Evolutionary conservation across 2,329 filamentous ascomycete species (phyloP).

Genomic region (Pseudogymnoascus sp.): DNA sequence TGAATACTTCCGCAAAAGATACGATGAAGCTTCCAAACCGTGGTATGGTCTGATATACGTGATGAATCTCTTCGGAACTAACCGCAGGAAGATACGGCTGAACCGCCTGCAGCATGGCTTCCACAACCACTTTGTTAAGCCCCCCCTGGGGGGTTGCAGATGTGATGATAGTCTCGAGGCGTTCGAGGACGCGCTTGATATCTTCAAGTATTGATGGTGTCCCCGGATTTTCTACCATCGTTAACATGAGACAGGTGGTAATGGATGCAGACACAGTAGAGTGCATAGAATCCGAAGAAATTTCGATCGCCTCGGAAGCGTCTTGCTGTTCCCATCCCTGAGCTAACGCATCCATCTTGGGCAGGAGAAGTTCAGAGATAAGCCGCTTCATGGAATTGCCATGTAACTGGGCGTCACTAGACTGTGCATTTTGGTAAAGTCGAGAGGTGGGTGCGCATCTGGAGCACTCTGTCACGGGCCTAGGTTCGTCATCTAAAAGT

Average conservation of each 20-base stretch:
- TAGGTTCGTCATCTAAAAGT: conserved; percentile 35
- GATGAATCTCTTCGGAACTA: conserved; percentile 14
- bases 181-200: conserved; percentile 17
- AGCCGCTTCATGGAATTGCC: conserved; percentile 24
- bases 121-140: background rate
- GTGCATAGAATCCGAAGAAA: conserved; percentile 25
- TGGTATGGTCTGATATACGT: conserved; percentile 17
- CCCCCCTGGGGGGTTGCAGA: background rate
- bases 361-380: conserved; percentile 26
- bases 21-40: conserved; percentile 23
- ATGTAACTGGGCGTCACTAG: conserved; percentile 16
- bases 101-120: conserved; percentile 20
- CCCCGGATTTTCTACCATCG: conserved; percentile 18
- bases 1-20: conserved; percentile 19
- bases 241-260: conserved; percentile 21
- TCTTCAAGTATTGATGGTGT: conserved; percentile 15
- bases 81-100: conserved; percentile 26
- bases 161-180: conserved; percentile 15
- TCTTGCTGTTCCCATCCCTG: conserved; percentile 23
- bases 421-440: background rate
- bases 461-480: conserved; percentile 17
- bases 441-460: conserved; percentile 8
- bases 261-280: conserved; percentile 25
- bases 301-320: conserved; percentile 19
- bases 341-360: conserved; percentile 24